Conservation (phyloP, 2,329 filamentous ascomycete species). For the Phaeosphaeriaceae sp. region DNA sequence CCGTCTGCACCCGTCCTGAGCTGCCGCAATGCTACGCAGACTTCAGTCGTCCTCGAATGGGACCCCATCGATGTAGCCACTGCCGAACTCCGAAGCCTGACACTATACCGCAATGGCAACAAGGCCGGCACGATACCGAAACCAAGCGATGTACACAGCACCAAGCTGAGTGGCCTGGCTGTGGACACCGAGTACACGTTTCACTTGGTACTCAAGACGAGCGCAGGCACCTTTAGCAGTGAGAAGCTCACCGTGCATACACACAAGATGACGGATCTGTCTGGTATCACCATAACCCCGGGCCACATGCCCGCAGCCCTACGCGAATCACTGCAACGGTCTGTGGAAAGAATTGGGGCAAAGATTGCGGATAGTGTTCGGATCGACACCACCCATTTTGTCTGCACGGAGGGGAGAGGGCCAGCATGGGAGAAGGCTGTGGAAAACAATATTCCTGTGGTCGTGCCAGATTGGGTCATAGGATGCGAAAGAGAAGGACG, state of each 20-base stretch:
- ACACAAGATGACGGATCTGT: slow-evolving; percentile 98
- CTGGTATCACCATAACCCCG: slow-evolving; percentile 91
- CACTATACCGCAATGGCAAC: slow-evolving; percentile 92
- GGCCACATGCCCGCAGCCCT: slow-evolving; percentile 79
- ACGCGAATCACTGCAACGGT: slow-evolving; percentile 74
- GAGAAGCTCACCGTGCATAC: slow-evolving; percentile 87
- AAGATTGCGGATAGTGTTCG: slow-evolving; percentile 88
- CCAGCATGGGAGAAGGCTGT: slow-evolving; percentile 94
- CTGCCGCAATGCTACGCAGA: slow-evolving; percentile 97
- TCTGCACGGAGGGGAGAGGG: slow-evolving; percentile 91
- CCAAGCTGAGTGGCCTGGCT: slow-evolving; percentile 95
- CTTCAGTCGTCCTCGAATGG: slow-evolving; percentile 98
- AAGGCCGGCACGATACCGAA: slow-evolving; percentile 95
- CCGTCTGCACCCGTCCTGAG: slow-evolving; percentile 80
- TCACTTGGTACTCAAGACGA: slow-evolving; percentile 89
- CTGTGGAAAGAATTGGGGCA: slow-evolving; percentile 87
- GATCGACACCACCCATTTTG: slow-evolving; percentile 98
- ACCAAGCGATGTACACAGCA: slow-evolving; percentile 85
- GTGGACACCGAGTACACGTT: slow-evolving; percentile 97
- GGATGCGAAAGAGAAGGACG: slow-evolving; percentile 93
- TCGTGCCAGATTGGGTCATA: slow-evolving; percentile 95
- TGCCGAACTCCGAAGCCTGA: slow-evolving; percentile 86
- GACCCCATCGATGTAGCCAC: slow-evolving; percentile 93
- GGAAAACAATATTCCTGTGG: slow-evolving; percentile 97
- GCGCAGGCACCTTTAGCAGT: slow-evolving; percentile 83